Evolutionary conservation across 176 grass and related monocot species (phyloP), one percentile per base, ranked within the genome.

Genomic region (Cymbopogon citratus): DNA sequence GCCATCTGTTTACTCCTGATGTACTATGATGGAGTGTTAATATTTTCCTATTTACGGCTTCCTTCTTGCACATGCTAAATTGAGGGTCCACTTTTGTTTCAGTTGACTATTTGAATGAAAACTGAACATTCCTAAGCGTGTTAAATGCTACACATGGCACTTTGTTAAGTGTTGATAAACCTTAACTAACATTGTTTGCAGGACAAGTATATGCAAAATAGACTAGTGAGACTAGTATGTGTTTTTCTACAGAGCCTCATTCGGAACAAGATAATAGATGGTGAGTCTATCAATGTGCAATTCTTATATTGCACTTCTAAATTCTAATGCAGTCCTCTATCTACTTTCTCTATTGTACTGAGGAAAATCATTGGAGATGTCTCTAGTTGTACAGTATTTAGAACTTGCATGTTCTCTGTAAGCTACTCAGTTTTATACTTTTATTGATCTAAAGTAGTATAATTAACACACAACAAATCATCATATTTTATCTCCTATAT

Each of bases 121-220:
- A 56, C 12, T 29, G 29, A 2, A 33, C 69, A 56, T 63, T 72
- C 33, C 14, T 12, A 71, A 39, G 46, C 24, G 80, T 67, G 12
- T 73, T 66, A 33, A 78, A 2, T 72, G 67, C 11, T 24, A 45
- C 78, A n/a, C 33, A 52, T 12, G 24, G 21, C 19, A 70, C 25
- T 63, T 27, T 83, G 36, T 43, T 43, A 52, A 74, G 54, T 60
- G 73, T 78, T 75, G 23, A 81, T 66, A 74, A 63, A 28, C 29
- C 38, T 39, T 89, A 63, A 46, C 79, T 94, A 78, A 18, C 45
- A 39, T 90, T 83, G 5, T 33, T 85, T 88, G 69, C 87, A 98
- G 95, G 95, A 98, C 67, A 98, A 98, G 80, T 98, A 95, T 85
- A 91, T 95, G 95, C 95, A 98, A 84, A 98, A 98, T 78, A 94